Base-by-base conservation (phyloP, 2,329 filamentous ascomycete species). In the Claviceps pazoutovae region DNA sequence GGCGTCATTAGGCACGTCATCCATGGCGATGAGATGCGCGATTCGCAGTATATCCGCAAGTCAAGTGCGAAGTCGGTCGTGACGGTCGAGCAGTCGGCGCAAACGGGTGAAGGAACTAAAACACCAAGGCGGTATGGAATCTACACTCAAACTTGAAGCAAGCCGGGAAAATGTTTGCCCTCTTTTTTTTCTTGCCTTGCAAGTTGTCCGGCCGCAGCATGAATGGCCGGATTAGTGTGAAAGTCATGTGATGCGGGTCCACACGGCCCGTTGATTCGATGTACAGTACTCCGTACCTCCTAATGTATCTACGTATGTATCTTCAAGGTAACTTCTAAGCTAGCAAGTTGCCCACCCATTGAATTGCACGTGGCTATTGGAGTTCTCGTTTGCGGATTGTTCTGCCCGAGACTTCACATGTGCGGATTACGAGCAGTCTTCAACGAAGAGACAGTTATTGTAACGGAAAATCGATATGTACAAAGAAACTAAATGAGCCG, bases 1-100 rank as follows among this genome's bases (percentile, higher is more conserved):
- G 57, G 70, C 71, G 45, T 74, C 68, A 52, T 74, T 74, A 50
- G 72, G 69, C 64, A 73, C 68, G 60, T 64, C 63, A 58, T 70
- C 68, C 69, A 72, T 71, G 39, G 51, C 61, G 55, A 17, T 14
- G 8, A 26, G 19, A 13, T 19, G 34, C 14, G 23, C 14, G 16
- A 16, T 16, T 37, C 17, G 46, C n/a, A 11, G 13, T 21, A 6
- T 47, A 5, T 36, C 26, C 23, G 50, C 38, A 21, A n/a, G 51
- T 39, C 39, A 7, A 30, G 11, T 49, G 17, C 45, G 49, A 50
- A 37, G 48, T 34, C 37, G 23, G 47, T 52, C 47, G 47, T 49
- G 30, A 34, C 23, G 47, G 36, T 46, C 36, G 30, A 49, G 43
- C 16, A 23, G 45, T 45, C 38, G 52, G 49, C 48, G 51, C 45